Evolutionary conservation across 2,329 filamentous ascomycete species (phyloP).

Genomic region (Verticillium nonalfalfae): DNA sequence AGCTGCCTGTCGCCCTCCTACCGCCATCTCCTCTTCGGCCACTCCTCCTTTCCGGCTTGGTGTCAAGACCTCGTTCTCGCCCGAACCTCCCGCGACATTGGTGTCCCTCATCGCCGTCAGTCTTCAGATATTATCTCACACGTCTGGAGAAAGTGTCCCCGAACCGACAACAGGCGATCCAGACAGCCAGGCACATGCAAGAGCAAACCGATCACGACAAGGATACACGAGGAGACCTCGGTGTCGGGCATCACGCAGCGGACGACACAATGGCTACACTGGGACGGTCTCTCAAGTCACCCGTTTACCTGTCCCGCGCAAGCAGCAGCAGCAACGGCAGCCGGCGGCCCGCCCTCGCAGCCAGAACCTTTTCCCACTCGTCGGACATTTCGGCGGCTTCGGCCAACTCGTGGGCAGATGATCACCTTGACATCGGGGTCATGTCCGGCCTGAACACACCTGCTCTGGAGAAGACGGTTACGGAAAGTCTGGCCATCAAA

Average conservation of each 20-base stretch:
- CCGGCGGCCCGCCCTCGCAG: constrained; percentile 35
- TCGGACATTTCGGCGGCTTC: constrained; percentile 35
- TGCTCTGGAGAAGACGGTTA: constrained; percentile 8
- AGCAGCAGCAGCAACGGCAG: constrained; percentile 5
- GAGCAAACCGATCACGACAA: background rate
- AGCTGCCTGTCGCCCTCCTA: background rate
- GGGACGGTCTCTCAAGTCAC: constrained; percentile 41
- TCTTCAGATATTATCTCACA: too few relatives aligned
- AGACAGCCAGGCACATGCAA: background rate
- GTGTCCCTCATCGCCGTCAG: too few relatives aligned
- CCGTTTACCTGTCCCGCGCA: constrained; percentile 33
- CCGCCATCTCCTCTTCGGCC: too few relatives aligned
- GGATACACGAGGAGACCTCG: background rate
- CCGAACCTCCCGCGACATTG: too few relatives aligned
- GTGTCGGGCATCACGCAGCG: background rate
- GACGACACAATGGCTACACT: constrained; percentile 36
- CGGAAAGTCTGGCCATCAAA: background rate
- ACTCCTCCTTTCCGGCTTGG: too few relatives aligned
- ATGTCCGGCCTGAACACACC: constrained; percentile 24
- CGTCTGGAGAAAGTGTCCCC: background rate
- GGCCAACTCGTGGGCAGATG: constrained; percentile 18
- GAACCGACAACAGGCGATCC: background rate
- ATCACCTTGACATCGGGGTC: constrained; percentile 24
- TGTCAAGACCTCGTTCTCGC: too few relatives aligned
- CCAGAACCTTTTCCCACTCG: constrained; percentile 38